Percentiles rank a stretch among this genome's conserved stretches.
Conservation (phyloP, 768 basidiomycete genomes). For the Hemileccinum rubropunctum region DNA sequence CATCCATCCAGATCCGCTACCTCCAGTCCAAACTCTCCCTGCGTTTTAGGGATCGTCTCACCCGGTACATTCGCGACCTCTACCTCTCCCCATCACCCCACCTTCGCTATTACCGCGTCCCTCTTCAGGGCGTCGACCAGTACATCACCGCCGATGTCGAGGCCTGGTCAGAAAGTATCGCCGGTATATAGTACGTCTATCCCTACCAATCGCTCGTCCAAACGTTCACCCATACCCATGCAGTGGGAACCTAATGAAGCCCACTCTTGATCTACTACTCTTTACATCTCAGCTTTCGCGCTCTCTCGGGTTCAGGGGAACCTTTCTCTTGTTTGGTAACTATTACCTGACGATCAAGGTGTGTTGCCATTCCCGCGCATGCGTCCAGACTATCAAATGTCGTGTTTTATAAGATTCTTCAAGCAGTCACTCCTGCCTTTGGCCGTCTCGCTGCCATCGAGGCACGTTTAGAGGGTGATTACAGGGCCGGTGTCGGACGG, state of each 20-base stretch:
- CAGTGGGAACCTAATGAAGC: slow-evolving; percentile 92
- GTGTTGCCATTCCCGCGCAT: not conserved
- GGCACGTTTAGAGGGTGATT: slow-evolving; percentile 88
- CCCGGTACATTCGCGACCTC: slow-evolving; percentile 88
- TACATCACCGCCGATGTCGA: slow-evolving; percentile 93
- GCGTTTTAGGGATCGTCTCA: slow-evolving; percentile 79
- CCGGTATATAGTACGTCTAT: slow-evolving; percentile 80
- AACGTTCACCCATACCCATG: not conserved
- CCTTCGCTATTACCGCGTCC: slow-evolving; percentile 64
- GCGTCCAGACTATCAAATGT: not conserved
- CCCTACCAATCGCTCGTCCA: not conserved
- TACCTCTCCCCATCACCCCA: slow-evolving; percentile 78
- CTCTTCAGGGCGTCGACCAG: slow-evolving; percentile 80
- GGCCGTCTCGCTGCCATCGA: slow-evolving; percentile 86
- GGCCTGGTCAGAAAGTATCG: slow-evolving; percentile 81
- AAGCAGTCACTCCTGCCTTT: slow-evolving; percentile 89
- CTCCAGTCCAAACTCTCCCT: slow-evolving; percentile 85
- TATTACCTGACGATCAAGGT: slow-evolving; percentile 79
- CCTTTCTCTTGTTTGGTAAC: slow-evolving; percentile 72
- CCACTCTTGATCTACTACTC: slow-evolving; percentile 83
- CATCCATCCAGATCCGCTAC: slow-evolving; percentile 67
- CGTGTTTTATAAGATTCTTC: slow-evolving; percentile 47
- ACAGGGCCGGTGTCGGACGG: slow-evolving; percentile 80
- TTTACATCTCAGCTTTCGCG: slow-evolving; percentile 91
- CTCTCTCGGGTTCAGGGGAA: slow-evolving; percentile 84